These are phyloP conservation scores for Dactylellina cionopaga DNA, from an alignment of 2,329 filamentous ascomycete genomes.

Conservation along the genomic window DNA sequence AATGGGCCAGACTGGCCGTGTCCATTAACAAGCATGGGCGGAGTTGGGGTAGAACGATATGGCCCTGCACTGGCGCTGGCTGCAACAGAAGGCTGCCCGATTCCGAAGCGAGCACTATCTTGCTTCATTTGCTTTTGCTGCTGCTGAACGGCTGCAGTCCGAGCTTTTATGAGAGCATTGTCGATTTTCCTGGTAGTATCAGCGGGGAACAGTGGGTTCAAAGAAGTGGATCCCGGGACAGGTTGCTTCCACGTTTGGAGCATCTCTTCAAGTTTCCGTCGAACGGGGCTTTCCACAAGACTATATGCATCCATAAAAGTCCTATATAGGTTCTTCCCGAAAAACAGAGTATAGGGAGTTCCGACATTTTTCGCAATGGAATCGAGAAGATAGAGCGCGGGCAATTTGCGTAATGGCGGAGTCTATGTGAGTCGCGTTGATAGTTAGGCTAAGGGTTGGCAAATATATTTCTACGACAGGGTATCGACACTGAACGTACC, in stretches of 20 bases:
- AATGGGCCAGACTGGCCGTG: constrained; percentile 36
- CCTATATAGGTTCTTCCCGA: constrained; percentile 87
- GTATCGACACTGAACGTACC: constrained; percentile 70
- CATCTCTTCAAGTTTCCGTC: constrained; percentile 95
- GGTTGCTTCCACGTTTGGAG: constrained; percentile 98
- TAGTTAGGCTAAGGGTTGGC: constrained; percentile 61
- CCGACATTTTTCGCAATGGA: constrained; percentile 99
- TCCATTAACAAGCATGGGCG: constrained; percentile 28
- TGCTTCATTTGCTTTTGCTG: constrained; percentile 61
- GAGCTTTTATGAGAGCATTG: constrained; percentile 87
- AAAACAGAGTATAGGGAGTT: constrained; percentile 94
- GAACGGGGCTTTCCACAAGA: constrained; percentile 81
- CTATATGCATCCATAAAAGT: constrained; percentile 98
- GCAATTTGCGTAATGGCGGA: constrained; percentile 86
- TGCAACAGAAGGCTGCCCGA: constrained; percentile 24
- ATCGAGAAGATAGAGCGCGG: constrained; percentile 96
- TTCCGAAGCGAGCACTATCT: constrained; percentile 47
- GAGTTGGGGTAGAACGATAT: constrained; percentile 57
- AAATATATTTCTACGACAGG: not conserved
- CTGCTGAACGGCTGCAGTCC: constrained; percentile 67
- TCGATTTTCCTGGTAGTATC: constrained; percentile 92
- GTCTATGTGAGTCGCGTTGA: constrained; percentile 69
- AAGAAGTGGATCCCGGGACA: constrained; percentile 90
- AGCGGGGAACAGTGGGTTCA: constrained; percentile 87
- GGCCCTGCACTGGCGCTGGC: constrained; percentile 22